These are phyloP conservation scores for Elongisporangium senticosum DNA, from an alignment of 352 stramenopile genomes.

Conservation along the genomic window DNA sequence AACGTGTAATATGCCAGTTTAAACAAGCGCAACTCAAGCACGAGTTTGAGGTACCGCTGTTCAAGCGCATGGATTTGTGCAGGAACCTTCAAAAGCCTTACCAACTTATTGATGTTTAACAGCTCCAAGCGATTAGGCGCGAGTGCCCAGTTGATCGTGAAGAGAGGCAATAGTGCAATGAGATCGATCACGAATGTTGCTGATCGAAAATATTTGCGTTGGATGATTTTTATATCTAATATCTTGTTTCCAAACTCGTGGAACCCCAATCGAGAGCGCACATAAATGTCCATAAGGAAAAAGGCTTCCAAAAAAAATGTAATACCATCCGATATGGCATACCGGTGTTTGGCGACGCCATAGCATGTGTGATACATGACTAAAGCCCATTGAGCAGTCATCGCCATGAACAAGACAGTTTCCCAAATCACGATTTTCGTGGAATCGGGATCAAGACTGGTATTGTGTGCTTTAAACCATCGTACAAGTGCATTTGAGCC, in stretches of 20 bases:
- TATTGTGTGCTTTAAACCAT: neutral
- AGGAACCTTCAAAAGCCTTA: conserved; percentile 42
- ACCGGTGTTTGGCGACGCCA: conserved; percentile 15
- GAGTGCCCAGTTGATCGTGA: conserved; percentile 29
- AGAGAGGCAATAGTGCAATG: conserved; percentile 29
- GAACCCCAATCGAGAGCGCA: conserved; percentile 35
- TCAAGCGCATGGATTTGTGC: conserved; percentile 32
- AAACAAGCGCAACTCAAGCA: conserved; percentile 38
- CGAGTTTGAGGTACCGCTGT: conserved; percentile 34
- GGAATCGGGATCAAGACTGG: conserved; percentile 32
- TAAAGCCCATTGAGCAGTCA: conserved; percentile 39
- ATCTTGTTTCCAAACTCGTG: conserved; percentile 56
- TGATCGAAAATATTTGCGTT: conserved; percentile 28
- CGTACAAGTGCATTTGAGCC: conserved; percentile 3
- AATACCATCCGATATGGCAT: conserved; percentile 18
- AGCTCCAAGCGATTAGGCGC: conserved; percentile 19
- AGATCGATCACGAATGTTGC: conserved; percentile 32
- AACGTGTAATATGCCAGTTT: conserved; percentile 58
- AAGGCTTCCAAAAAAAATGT: conserved; percentile 30
- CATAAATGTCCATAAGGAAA: conserved; percentile 38
- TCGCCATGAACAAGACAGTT: conserved; percentile 34
- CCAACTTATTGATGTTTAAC: conserved; percentile 50
- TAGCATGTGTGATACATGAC: conserved; percentile 40
- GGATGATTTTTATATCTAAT: conserved; percentile 29
- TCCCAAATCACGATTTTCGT: conserved; percentile 29